Conservation (phyloP, 1,284 basidiomycete species). For the Trametes sp. region DNA sequence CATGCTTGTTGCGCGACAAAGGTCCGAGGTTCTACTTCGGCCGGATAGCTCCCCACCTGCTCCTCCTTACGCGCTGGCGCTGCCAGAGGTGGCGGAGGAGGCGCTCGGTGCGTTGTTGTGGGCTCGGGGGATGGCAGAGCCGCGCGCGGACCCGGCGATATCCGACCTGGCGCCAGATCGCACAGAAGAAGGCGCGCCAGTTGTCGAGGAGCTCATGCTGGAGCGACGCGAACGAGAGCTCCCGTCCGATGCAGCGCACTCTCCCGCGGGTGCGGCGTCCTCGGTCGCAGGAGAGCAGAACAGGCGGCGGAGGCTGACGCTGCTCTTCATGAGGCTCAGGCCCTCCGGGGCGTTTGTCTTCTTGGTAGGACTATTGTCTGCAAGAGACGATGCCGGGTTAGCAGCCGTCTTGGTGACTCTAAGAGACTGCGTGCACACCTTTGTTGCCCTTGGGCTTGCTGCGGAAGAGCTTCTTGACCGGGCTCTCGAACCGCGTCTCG, state of each 20-base stretch:
- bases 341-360: neutral
- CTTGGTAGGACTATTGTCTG: neutral
- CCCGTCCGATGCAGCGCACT: neutral
- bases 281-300: neutral
- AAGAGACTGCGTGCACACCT: neutral
- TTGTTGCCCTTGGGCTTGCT: neutral
- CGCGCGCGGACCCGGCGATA: neutral
- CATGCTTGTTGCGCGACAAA: too few species aligned
- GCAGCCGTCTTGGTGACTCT: neutral
- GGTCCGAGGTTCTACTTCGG: too few species aligned
- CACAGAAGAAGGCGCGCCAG: neutral
- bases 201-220: neutral
- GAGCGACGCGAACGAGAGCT: neutral
- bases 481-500: conserved; percentile 27
- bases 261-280: neutral
- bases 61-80: too few species aligned
- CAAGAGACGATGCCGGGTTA: neutral
- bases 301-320: conserved; percentile 4
- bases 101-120: too few species aligned
- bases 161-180: neutral
- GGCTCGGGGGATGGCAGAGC: neutral
- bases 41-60: too few species aligned
- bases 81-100: too few species aligned
- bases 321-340: conserved; percentile 1
- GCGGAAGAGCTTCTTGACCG: conserved; percentile 17